phyloP scores from a whole-genome alignment of 2,329 filamentous ascomycete species.

The Emmonsia crescens region DNA sequence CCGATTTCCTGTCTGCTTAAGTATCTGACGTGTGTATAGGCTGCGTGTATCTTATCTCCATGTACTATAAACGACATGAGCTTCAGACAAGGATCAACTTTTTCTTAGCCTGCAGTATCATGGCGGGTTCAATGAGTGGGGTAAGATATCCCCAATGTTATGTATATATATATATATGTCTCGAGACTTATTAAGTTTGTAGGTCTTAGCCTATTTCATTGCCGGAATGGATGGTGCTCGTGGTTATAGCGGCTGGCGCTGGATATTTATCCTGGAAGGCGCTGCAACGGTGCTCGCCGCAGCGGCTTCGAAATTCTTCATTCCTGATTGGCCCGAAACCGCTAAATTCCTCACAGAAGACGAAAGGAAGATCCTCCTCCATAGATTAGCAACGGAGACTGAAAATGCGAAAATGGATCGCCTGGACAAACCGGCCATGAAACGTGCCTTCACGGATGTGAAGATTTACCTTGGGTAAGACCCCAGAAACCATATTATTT shows the following conservation, averaged over 20 bases:
- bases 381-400: constrained; percentile 33
- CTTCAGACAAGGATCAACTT: constrained; percentile 30
- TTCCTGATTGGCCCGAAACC: constrained; percentile 36
- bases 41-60: constrained; percentile 25
- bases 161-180: neutral
- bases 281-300: constrained; percentile 39
- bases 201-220: constrained; percentile 35
- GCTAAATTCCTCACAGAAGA: constrained; percentile 38
- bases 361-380: constrained; percentile 35
- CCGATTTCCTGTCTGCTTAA: neutral
- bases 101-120: constrained; percentile 27
- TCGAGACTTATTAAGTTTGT: neutral
- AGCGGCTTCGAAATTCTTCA: constrained; percentile 40
- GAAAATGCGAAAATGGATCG: constrained; percentile 42
- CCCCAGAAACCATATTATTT: constrained; percentile 13
- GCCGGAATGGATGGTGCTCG: constrained; percentile 30
- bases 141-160: constrained; percentile 15
- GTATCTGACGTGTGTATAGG: constrained; percentile 13
- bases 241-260: constrained; percentile 34
- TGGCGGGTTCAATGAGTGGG: constrained; percentile 32
- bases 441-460: constrained; percentile 39
- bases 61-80: constrained; percentile 31
- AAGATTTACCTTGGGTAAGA: constrained; percentile 37
- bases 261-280: constrained; percentile 43
- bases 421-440: constrained; percentile 38